Base-by-base conservation (phyloP, 2,329 filamentous ascomycete species). In the Boeremia exigua region DNA sequence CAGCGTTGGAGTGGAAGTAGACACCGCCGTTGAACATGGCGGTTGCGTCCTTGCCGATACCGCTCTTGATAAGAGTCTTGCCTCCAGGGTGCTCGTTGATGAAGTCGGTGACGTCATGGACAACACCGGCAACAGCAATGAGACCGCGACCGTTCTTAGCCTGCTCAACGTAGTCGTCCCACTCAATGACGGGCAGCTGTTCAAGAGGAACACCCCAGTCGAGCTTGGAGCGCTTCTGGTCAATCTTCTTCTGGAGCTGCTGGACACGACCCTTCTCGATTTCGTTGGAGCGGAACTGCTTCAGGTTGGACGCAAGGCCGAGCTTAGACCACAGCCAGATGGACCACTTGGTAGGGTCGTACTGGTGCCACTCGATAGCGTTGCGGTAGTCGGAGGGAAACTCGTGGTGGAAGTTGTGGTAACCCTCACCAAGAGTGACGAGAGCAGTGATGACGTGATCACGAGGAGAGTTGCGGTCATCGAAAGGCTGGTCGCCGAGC, bases 401-500 rank as follows among this genome's bases (percentile, higher is more conserved):
- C 63, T 78, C 76, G 69, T 78, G 76, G 67, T 78, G 76, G 70
- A 78, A 78, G 70, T 78, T 78, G 71, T 78, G 76, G 70, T 78
- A 78, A 11, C 76, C 76, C 60, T 78, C 76, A 36, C 76, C 76
- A n/a, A 78, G 76, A 33, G 76, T 78, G 54, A 77, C 73, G 17
- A 78, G 62, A 19, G 76, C 76, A 39, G 76, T 78, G 59, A 78
- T 69, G 64, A 78, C 72, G 65, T 78, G 76, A 49, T 78, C 76
- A 58, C 76, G 70, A 28, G 76, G 76, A 60, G 70, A 75, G 71
- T 78, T 78, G 62, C 76, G 75, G 71, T 78, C 76, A 57, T 78
- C 76, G 54, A 78, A 78, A 30, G 76, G 76, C 69, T 78, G 76
- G 57, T 78, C 76, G 28, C 80, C 80, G 53, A 82, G 77, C 79